phyloP scores from a whole-genome alignment of 1,139 yeast genomes.

The Saccharomyces uvarum region DNA sequence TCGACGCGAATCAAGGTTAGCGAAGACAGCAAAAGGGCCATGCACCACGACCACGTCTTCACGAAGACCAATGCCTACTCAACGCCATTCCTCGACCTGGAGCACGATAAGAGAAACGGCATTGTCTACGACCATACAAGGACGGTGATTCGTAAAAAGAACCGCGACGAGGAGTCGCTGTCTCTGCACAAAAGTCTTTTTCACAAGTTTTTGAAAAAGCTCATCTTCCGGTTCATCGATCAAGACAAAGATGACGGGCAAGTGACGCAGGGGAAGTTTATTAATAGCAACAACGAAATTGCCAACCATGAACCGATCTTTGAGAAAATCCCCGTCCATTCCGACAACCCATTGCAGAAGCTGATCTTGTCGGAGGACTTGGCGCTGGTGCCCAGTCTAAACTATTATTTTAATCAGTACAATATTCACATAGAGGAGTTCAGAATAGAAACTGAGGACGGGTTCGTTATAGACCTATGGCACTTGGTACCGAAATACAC shows the following conservation, averaged over 20 bases:
- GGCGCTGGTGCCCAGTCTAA: constrained; percentile 41
- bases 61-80: neutral
- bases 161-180: neutral
- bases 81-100: constrained; percentile 1
- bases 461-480: constrained; percentile 59
- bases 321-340: neutral
- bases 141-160: neutral
- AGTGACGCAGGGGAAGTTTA: neutral
- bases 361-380: constrained; percentile 26
- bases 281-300: neutral
- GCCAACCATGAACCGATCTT: neutral
- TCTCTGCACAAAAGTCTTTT: neutral
- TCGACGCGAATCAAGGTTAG: neutral
- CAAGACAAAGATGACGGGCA: neutral
- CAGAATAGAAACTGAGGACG: constrained; percentile 68
- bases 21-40: neutral
- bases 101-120: neutral
- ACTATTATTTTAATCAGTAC: constrained; percentile 57
- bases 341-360: constrained; percentile 19
- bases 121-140: neutral
- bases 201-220: constrained; percentile 1
- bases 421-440: constrained; percentile 55
- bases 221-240: neutral
- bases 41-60: neutral
- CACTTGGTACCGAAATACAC: constrained; percentile 43